A percentile compares a stretch with the other conserved stretches of the same genome.
phyloP scores from a whole-genome alignment of 2,329 filamentous ascomycete species.

The Pseudogymnoascus sp. region DNA sequence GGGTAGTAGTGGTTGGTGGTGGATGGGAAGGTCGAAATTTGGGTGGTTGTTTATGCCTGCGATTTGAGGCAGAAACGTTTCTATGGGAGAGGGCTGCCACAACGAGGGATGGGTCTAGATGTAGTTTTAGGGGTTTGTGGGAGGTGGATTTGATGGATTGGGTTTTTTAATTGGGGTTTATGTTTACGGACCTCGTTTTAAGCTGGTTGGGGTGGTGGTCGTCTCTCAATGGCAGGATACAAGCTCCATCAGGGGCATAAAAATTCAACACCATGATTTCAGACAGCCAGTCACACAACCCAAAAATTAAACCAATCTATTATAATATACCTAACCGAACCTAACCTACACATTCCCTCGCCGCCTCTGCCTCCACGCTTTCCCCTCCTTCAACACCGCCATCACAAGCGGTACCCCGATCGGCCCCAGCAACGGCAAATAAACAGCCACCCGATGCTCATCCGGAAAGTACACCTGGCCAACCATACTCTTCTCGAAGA shows the following conservation, averaged over 20 bases:
- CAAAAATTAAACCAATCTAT: not conserved
- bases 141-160: not conserved
- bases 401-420: slow-evolving; percentile 84
- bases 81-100: not conserved
- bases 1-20: not conserved
- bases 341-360: slow-evolving; percentile 6
- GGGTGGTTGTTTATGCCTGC: not conserved
- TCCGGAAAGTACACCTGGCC: slow-evolving; percentile 97
- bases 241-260: not conserved
- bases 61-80: not conserved
- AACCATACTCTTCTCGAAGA: slow-evolving; percentile 99
- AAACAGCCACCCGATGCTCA: slow-evolving; percentile 96
- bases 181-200: not conserved
- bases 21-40: not conserved
- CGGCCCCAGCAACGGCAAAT: slow-evolving; percentile 81
- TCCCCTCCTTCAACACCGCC: slow-evolving; percentile 73
- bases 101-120: not conserved
- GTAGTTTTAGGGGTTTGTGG: not conserved
- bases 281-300: not conserved
- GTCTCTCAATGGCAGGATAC: not conserved
- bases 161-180: not conserved
- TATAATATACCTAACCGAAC: not conserved
- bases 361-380: slow-evolving; percentile 31
- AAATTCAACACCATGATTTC: not conserved
- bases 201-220: not conserved